A percentile compares a stretch with the other conserved stretches of the same genome.
Conservation (phyloP, 768 basidiomycete species). For the Boletus insuetus region DNA sequence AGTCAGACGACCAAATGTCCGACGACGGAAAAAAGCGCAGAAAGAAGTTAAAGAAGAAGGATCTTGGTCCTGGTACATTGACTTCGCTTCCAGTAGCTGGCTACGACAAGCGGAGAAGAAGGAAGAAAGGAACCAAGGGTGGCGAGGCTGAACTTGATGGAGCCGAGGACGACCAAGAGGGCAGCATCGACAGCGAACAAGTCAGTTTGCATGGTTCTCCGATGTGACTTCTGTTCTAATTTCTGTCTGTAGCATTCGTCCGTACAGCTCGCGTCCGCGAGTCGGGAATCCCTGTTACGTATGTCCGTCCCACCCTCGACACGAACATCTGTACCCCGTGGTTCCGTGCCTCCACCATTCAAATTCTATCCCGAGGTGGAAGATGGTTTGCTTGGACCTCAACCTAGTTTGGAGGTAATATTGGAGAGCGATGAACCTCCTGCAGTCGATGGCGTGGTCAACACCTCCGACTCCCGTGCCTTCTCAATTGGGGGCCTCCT, state of each 20-base stretch:
- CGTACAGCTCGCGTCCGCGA: slow-evolving; percentile 32
- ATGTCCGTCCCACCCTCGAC: slow-evolving; percentile 38
- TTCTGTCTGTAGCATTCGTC: slow-evolving; percentile 21
- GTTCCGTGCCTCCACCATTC: slow-evolving; percentile 42
- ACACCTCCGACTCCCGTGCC: slow-evolving; percentile 22
- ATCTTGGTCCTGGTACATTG: slow-evolving; percentile 52
- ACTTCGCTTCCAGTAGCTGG: slow-evolving; percentile 66
- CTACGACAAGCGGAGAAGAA: slow-evolving; percentile 60
- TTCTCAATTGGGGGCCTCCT: slow-evolving; percentile 49
- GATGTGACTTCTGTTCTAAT: slow-evolving; percentile 5
- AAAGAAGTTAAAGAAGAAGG: slow-evolving; percentile 48
- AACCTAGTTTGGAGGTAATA: slow-evolving; percentile 59
- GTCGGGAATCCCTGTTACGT: slow-evolving; percentile 32
- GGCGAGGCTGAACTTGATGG: slow-evolving; percentile 36
- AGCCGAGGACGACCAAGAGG: slow-evolving; percentile 50
- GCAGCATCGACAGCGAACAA: slow-evolving; percentile 38
- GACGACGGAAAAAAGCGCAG: slow-evolving; percentile 53
- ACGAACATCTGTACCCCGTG: slow-evolving; percentile 36
- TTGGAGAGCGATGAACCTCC: slow-evolving; percentile 60
- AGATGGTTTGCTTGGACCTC: slow-evolving; percentile 37
- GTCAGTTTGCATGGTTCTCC: slow-evolving; percentile 33
- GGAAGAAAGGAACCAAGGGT: slow-evolving; percentile 45
- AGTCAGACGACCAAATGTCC: slow-evolving; percentile 59
- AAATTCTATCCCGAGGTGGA: slow-evolving; percentile 10
- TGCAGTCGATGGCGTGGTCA: slow-evolving; percentile 24